Evolutionary conservation across 2,329 filamentous ascomycete species (phyloP), one percentile per base, ranked within the genome.

Genomic region (Samsoniella hepiali): DNA sequence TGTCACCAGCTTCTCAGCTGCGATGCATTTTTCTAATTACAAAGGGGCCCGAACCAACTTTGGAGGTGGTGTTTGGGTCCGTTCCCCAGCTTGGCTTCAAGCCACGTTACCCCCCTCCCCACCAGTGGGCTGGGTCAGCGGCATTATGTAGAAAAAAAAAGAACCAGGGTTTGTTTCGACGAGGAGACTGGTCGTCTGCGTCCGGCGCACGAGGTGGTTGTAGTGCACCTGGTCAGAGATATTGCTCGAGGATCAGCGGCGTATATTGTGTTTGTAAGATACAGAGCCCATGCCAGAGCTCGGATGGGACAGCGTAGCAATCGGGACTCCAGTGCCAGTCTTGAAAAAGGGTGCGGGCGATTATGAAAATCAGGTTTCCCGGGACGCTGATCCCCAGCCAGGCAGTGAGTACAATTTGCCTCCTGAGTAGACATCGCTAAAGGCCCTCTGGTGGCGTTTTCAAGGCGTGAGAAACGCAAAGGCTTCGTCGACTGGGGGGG

Each of bases 11-110:
- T 29, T 36, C 56, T 49, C 42, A 38, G 40, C 40, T 34, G n/a
- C 5, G 31, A 58, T 58, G 40, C 17, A 11, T 22, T n/a, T 31
- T 11, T 22, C 8, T n/a, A 58, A 58, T 58, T 58, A 50, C 44
- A 17, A 42, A 40, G 31, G 57, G 42, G 55, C 10, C 47, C 29
- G 13, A 11, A 50, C 8, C 31, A 34, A 31, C 15, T 27, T 17
- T 17, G 45, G 22, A 32, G 17, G 29, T 36, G 56, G 31, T 50
- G 22, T 57, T 38, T 9, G 38, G 55, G 55, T 57, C 55, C 55
- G 55, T 58, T 50, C 55, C 55, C 56, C 56, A 58, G 44, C 44
- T 49, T 38, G 56, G 31, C 56, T 29, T 38, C 17, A 58, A 58
- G 56, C 56, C 44, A 58, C 56, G 9, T 56, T 56, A 5, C 55